Conservation (phyloP, 1,139 yeast genomes). For the Lodderomyces theae region DNA sequence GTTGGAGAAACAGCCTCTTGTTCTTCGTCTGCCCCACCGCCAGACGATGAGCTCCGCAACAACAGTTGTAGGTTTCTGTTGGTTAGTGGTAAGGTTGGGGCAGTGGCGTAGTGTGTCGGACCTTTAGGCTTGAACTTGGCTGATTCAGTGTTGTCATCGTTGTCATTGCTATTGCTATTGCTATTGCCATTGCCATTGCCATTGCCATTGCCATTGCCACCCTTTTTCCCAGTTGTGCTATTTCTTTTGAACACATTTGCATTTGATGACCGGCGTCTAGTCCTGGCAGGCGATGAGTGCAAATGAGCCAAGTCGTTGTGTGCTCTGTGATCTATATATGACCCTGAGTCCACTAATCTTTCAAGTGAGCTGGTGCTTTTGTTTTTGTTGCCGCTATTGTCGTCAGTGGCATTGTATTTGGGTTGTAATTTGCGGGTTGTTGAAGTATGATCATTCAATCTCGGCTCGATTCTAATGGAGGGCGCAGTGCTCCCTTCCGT, state of each 20-base stretch:
- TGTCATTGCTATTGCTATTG: neutral
- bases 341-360: slow-evolving; percentile 18
- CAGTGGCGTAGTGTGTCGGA: neutral
- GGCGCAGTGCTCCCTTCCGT: neutral
- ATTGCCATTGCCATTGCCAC: neutral
- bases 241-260: slow-evolving; percentile 7
- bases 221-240: neutral
- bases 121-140: neutral
- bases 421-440: neutral
- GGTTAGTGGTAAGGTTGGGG: slow-evolving; percentile 33
- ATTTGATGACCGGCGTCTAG: slow-evolving; percentile 25
- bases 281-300: slow-evolving; percentile 34
- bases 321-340: slow-evolving; percentile 35
- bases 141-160: neutral
- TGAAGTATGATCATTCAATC: neutral
- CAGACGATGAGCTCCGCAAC: slow-evolving; percentile 14
- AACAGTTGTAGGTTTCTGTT: slow-evolving; percentile 35
- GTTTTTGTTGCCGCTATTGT: slow-evolving; percentile 3
- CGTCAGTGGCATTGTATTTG: neutral
- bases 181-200: neutral
- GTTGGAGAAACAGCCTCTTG: slow-evolving; percentile 16
- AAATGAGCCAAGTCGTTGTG: slow-evolving; percentile 28
- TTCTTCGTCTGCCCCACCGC: slow-evolving; percentile 8
- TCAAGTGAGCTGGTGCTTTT: slow-evolving; percentile 10
- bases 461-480: neutral